A percentile compares a stretch with the other conserved stretches of the same genome.
These are phyloP conservation scores for Rhizopus stolonifer DNA, from an alignment of 371 early-diverging fungal genomes.

Conservation along the genomic window DNA sequence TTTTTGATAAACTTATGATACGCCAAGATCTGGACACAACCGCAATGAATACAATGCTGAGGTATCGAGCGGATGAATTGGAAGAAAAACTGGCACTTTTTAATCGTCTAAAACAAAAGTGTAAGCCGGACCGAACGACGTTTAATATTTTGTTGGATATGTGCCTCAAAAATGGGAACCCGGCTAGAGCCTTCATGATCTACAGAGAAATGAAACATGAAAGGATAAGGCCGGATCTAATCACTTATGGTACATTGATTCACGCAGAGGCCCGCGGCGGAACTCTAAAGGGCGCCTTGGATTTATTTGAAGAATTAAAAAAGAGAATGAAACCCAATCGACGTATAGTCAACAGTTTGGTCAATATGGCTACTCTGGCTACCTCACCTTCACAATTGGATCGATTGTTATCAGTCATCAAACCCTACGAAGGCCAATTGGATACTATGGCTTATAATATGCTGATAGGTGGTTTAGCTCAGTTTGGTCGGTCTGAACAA, in stretches of 20 bases:
- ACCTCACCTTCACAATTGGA: slow-evolving; percentile 2
- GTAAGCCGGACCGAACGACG: slow-evolving; percentile 30
- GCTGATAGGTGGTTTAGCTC: slow-evolving; percentile 21
- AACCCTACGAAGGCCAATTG: neutral
- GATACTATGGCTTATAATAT: slow-evolving; percentile 26
- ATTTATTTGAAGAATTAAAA: slow-evolving; percentile 42
- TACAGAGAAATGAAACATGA: slow-evolving; percentile 35
- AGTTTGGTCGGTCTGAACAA: slow-evolving; percentile 19
- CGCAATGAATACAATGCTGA: slow-evolving; percentile 37
- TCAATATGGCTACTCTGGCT: slow-evolving; percentile 22
- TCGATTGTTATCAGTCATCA: neutral
- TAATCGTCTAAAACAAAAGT: slow-evolving; percentile 10
- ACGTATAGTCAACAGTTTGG: slow-evolving; percentile 34
- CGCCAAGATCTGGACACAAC: slow-evolving; percentile 18
- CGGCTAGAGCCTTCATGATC: slow-evolving; percentile 34
- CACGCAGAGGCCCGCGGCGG: slow-evolving; percentile 37
- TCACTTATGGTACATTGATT: slow-evolving; percentile 58
- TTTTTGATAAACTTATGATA: slow-evolving; percentile 15
- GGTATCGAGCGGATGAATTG: slow-evolving; percentile 20
- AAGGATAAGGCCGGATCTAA: slow-evolving; percentile 39
- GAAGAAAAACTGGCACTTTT: slow-evolving; percentile 27
- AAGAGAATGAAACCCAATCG: slow-evolving; percentile 27
- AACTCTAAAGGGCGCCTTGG: slow-evolving; percentile 31
- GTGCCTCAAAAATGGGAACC: slow-evolving; percentile 32
- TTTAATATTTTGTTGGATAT: slow-evolving; percentile 47